Evolutionary conservation across 768 basidiomycete genomes (phyloP).

Genomic region (Trametes coccinea): DNA sequence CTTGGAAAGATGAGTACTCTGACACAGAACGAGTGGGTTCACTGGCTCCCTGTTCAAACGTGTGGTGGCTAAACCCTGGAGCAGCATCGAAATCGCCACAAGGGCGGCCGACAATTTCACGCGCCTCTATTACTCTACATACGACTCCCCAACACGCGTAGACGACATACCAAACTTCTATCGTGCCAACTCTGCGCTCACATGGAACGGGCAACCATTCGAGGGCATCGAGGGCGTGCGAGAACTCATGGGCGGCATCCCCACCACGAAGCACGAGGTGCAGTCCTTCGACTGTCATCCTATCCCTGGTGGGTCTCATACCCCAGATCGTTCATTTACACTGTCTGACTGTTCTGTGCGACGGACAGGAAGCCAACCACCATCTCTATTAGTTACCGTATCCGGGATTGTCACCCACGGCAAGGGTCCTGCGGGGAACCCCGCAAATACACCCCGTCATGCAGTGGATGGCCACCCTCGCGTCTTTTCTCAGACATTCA

Average conservation of each 20-base stretch:
- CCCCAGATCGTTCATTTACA: constrained; percentile 1
- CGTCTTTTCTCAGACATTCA: constrained; percentile 86
- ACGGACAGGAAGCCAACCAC: constrained; percentile 66
- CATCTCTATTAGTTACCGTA: constrained; percentile 76
- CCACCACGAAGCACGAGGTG: constrained; percentile 78
- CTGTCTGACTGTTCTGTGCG: background rate
- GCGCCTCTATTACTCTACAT: constrained; percentile 77
- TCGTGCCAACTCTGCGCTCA: constrained; percentile 69
- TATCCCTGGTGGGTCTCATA: constrained; percentile 61
- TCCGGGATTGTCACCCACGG: constrained; percentile 81
- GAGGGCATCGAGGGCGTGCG: constrained; percentile 70
- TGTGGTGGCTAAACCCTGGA: background rate
- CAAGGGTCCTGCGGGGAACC: constrained; percentile 58
- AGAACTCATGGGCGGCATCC: constrained; percentile 70
- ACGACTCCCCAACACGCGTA: constrained; percentile 77
- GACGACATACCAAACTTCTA: constrained; percentile 82
- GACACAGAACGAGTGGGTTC: constrained; percentile 37
- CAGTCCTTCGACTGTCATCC: constrained; percentile 91
- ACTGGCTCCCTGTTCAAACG: background rate
- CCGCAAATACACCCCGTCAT: constrained; percentile 45
- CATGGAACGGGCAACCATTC: constrained; percentile 85
- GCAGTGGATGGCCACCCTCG: constrained; percentile 75
- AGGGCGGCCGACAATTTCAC: constrained; percentile 83
- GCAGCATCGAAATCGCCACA: constrained; percentile 82
- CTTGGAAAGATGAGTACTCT: constrained; percentile 32